These are phyloP conservation scores for Fusarium gaditjirri DNA, from an alignment of 2,329 filamentous ascomycete species.

Conservation along the genomic window DNA sequence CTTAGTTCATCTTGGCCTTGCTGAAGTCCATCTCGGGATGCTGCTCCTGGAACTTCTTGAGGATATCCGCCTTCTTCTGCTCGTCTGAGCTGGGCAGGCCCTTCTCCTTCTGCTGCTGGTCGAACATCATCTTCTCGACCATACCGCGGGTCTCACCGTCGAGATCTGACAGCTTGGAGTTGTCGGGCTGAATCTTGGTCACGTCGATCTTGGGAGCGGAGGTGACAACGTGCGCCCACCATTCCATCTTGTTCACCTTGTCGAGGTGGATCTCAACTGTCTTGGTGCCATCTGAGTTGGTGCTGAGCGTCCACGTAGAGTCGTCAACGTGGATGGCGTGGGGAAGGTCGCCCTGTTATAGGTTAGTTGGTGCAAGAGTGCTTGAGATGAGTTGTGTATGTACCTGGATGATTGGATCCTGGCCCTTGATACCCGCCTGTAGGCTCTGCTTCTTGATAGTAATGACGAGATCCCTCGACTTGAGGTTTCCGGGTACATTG, in stretches of 20 bases:
- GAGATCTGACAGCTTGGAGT: constrained; percentile 88
- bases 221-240: constrained; percentile 95
- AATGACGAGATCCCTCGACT: constrained; percentile 84
- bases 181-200: constrained; percentile 93
- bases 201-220: constrained; percentile 92
- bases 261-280: constrained; percentile 86
- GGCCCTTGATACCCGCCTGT: constrained; percentile 85
- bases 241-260: constrained; percentile 97
- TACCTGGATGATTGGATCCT: constrained; percentile 85
- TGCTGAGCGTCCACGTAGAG: constrained; percentile 90
- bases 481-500: constrained; percentile 82
- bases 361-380: not conserved
- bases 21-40: constrained; percentile 78
- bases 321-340: constrained; percentile 85
- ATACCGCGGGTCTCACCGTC: constrained; percentile 95
- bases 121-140: constrained; percentile 99
- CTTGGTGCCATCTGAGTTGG: constrained; percentile 74
- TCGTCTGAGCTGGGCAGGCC: constrained; percentile 92
- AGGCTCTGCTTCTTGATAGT: constrained; percentile 83
- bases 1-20: constrained; percentile 72
- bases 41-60: constrained; percentile 91
- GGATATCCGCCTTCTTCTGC: constrained; percentile 91
- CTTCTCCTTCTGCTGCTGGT: constrained; percentile 95
- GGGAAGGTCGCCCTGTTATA: constrained; percentile 80
- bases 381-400: constrained; percentile 33